These are phyloP conservation scores for Ceratobasidium sp. DNA, from an alignment of 1,284 basidiomycete genomes.

Conservation along the genomic window DNA sequence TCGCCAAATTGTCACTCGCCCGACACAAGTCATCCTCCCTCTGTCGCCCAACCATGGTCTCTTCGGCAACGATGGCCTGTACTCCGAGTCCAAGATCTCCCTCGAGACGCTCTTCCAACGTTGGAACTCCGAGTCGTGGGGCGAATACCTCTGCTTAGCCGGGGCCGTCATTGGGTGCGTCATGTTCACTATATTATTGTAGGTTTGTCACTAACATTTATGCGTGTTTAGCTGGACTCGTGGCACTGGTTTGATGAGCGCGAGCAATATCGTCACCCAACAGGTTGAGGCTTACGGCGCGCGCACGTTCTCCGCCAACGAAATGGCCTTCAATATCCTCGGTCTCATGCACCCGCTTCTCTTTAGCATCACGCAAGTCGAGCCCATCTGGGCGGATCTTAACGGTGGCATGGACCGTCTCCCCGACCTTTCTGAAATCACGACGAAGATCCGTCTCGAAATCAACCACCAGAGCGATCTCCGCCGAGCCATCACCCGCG, in stretches of 20 bases:
- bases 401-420: constrained; percentile 98
- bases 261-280: constrained; percentile 93
- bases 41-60: constrained; percentile 97
- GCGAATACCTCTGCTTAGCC: constrained; percentile 96
- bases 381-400: constrained; percentile 97
- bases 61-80: constrained; percentile 97
- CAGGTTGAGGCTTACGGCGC: constrained; percentile 93
- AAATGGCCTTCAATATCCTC: constrained; percentile 99
- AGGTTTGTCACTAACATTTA: constrained; percentile 44
- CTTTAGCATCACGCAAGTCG: constrained; percentile 99
- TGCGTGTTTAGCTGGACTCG: constrained; percentile 78
- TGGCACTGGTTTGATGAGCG: constrained; percentile 97
- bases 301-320: constrained; percentile 97
- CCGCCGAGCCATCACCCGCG: constrained; percentile 89
- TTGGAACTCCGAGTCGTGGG: constrained; percentile 99
- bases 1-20: constrained; percentile 93
- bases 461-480: constrained; percentile 84
- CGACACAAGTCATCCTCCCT: constrained; percentile 96
- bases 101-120: constrained; percentile 97
- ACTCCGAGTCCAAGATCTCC: constrained; percentile 98
- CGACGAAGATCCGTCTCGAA: constrained; percentile 80
- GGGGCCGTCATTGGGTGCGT: constrained; percentile 95
- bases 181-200: constrained; percentile 25
- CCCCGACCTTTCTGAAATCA: constrained; percentile 92
- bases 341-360: constrained; percentile 99